Evolutionary conservation across 2,329 filamentous ascomycete genomes (phyloP).

Genomic region (Fusarium nanum): DNA sequence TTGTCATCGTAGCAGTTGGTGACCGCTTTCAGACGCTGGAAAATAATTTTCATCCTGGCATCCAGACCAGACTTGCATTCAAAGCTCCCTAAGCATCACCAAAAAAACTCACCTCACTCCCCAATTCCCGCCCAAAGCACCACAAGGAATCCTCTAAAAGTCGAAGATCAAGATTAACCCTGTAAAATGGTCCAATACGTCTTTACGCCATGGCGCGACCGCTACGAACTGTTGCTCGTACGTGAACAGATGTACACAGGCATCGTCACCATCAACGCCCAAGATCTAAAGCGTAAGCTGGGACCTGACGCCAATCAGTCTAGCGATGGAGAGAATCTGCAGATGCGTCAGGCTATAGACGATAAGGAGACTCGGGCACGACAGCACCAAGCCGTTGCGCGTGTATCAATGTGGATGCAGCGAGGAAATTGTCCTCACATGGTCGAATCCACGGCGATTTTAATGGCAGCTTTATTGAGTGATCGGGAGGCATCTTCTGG

Average conservation of each 20-base stretch:
- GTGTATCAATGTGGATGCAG: conserved; percentile 76
- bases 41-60: conserved; percentile 23
- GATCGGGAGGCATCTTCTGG: conserved; percentile 60
- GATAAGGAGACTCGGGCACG: conserved; percentile 41
- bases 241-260: conserved; percentile 70
- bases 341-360: neutral
- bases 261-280: conserved; percentile 13
- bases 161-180: neutral
- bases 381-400: conserved; percentile 64
- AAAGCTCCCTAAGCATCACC: neutral
- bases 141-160: neutral
- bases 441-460: conserved; percentile 80
- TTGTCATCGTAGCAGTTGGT: neutral
- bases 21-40: neutral
- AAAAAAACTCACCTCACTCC: neutral
- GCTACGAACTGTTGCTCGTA: conserved; percentile 72
- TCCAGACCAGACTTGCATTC: neutral
- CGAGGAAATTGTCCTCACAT: conserved; percentile 81
- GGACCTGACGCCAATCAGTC: neutral
- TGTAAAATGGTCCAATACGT: conserved; percentile 74
- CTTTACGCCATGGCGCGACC: conserved; percentile 78
- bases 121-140: neutral
- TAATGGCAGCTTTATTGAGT: conserved; percentile 75
- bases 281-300: conserved; percentile 3
- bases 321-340: neutral